Base-by-base conservation (phyloP, 2,329 filamentous ascomycete genomes). In the Coniella vitis region DNA sequence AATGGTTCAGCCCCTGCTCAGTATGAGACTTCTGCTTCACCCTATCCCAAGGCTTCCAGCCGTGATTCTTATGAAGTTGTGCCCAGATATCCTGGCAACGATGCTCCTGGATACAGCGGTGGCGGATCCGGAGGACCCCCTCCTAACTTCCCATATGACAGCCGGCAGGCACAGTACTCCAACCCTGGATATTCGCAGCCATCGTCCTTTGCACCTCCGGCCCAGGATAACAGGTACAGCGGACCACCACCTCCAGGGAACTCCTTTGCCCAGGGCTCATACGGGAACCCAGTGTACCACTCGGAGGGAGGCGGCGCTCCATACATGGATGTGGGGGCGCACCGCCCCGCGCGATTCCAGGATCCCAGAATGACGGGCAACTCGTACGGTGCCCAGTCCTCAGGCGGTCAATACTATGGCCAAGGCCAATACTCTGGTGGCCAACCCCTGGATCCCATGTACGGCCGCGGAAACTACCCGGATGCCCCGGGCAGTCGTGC, bases 401-500 rank as follows among this genome's bases (percentile, higher is more conserved):
- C 50, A 31, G 22, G 16, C 41, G 29, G 25, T 4, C 20, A 22
- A 39, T 70, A 66, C 51, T 57, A 65, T 25, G 57, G 62, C 31
- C 48, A 61, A 44, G 53, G 61, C 36, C 44, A 48, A 17, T 13
- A 37, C 36, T 45, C 45, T 32, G 59, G 59, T 52, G 60, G 66
- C 32, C 69, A 69, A 53, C 58, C 63, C 45, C 60, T 68, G 61
- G 77, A 80, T 62, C 67, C 76, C 39, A 73, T 74, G 55, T 78
- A 75, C 57, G 76, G 76, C 68, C 78, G 78, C 72, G 77, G 79
- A 78, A 73, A 29, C 10, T 29, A 29, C 45, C 60, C 68, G 61
- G 77, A 80, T 62, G 67, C 76, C 39, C 73, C 74, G 55, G 78
- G 75, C 57, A 76, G 76, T 68, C 78, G 78, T 72, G 77, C 78